Base-by-base conservation (phyloP, 352 stramenopile genomes). In the Phytophthora multivora region DNA sequence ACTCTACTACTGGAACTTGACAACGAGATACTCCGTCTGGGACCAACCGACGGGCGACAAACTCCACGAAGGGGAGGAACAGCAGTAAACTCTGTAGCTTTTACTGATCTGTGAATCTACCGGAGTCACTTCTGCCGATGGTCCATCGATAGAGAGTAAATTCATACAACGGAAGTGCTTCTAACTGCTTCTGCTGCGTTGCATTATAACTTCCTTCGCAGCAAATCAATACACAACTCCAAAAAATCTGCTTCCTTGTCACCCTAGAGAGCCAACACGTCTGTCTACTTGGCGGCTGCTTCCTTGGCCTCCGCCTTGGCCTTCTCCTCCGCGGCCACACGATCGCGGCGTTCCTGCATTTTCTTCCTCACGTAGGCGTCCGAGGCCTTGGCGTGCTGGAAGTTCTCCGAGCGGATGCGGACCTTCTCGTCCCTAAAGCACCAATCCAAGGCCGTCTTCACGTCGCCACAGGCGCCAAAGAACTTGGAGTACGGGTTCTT, bases 1-100 rank as follows among this genome's bases (percentile, higher is more conserved):
- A 67, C 75, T 91, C 26, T 96, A 95, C 59, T 96, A 92, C 59
- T 96, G 88, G 88, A 95, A 96, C 73, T 47, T 90, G 41, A 87
- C 80, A 18, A 94, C 86, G 55, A 79, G 88, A 45, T 89, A 83
- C 61, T 94, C 86, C 0, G 78, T 91, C 2, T 96, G 87, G 87
- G 78, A 92, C 50, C 80, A 75, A 46, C 79, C 84, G 11, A 84
- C 75, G 0, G 80, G 70, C 19, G 73, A 89, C 45, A 69, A 86
- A 56, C 72, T 92, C 11, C 36, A 78, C 66, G 73, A 89, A 8
- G 79, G 83, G 6, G 49, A 88, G 31, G 50, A 77, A 47, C 64
- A 77, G n/a, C 60, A 77, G 63, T 60, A 66, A 59, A 28, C n/a
- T 0, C n/a, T 5, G 21, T 4, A 23, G 2, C 21, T n/a, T n/a